A percentile compares a stretch with the other conserved stretches of the same genome.
phyloP scores from a whole-genome alignment of 2,329 filamentous ascomycete species.

The Chaetomium sp. region DNA sequence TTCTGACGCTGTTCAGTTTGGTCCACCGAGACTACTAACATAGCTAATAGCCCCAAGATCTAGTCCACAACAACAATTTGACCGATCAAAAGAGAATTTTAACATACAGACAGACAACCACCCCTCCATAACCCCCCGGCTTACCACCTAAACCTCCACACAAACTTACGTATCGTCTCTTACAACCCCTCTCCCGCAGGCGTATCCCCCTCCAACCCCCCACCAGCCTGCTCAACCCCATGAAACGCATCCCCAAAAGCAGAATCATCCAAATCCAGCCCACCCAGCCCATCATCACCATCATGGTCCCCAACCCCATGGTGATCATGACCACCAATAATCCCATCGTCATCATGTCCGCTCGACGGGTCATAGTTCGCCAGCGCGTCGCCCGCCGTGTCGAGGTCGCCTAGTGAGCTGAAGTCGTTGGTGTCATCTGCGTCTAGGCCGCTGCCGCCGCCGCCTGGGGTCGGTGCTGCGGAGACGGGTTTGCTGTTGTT shows the following conservation, averaged over 20 bases:
- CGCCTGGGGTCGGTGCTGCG: slow-evolving; percentile 38
- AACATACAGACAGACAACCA: no score
- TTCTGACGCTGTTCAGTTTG: no score
- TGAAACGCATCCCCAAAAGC: slow-evolving; percentile 83
- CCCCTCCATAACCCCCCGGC: neutral
- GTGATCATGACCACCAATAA: no score
- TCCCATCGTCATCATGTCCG: slow-evolving; percentile 43
- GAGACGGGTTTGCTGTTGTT: slow-evolving; percentile 34
- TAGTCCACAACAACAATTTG: no score
- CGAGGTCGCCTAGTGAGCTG: slow-evolving; percentile 56
- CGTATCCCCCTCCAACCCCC: slow-evolving; percentile 8
- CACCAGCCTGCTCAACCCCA: slow-evolving; percentile 39
- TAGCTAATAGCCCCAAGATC: no score
- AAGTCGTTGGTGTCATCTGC: slow-evolving; percentile 53
- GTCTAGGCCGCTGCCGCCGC: slow-evolving; percentile 28
- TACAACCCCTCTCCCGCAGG: slow-evolving; percentile 14
- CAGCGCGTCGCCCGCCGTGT: slow-evolving; percentile 66
- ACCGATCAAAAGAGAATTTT: no score
- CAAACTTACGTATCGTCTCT: neutral
- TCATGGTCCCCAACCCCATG: no score
- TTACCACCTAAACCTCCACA: neutral
- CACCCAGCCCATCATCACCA: no score
- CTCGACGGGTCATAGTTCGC: slow-evolving; percentile 49
- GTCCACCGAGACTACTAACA: no score
- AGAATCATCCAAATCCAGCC: slow-evolving; percentile 64